A percentile compares a stretch with the other conserved stretches of the same genome.
These are phyloP conservation scores for Cystofilobasidium capitatum DNA, from an alignment of 768 basidiomycete genomes.

Conservation along the genomic window DNA sequence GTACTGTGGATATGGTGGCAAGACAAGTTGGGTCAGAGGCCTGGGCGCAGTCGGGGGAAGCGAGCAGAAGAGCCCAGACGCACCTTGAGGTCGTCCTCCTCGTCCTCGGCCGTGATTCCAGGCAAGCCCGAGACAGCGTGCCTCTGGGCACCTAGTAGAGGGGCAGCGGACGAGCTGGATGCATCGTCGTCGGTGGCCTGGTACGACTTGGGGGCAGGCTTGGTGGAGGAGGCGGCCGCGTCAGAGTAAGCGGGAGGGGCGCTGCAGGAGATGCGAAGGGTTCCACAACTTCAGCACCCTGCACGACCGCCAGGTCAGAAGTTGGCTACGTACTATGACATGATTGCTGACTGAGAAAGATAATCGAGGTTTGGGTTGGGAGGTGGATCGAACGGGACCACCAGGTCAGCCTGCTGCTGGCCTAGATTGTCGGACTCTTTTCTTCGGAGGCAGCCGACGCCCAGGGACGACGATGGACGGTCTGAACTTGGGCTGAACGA, in stretches of 20 bases:
- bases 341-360: too few relatives aligned
- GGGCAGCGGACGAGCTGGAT: background rate
- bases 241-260: constrained; percentile 13
- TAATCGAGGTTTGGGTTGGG: too few relatives aligned
- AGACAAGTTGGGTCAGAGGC: background rate
- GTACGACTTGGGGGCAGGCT: background rate
- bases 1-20: background rate
- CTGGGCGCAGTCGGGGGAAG: background rate
- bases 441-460: too few relatives aligned
- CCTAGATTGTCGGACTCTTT: too few relatives aligned
- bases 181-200: background rate
- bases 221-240: background rate
- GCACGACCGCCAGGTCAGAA: too few relatives aligned
- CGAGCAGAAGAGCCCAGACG: background rate
- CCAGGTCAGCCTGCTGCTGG: too few relatives aligned
- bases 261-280: too few relatives aligned
- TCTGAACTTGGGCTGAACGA: too few relatives aligned
- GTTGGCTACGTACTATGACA: too few relatives aligned
- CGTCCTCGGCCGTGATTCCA: background rate
- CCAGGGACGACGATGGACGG: too few relatives aligned
- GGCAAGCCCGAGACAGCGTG: background rate
- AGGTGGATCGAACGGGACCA: too few relatives aligned
- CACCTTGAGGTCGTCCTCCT: constrained; percentile 19
- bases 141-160: background rate
- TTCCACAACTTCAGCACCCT: too few relatives aligned